Percentiles rank a stretch among this genome's conserved stretches.
Evolutionary conservation across 176 grass and related monocot species (phyloP).

Genomic region (Calamus simplicifolius): DNA sequence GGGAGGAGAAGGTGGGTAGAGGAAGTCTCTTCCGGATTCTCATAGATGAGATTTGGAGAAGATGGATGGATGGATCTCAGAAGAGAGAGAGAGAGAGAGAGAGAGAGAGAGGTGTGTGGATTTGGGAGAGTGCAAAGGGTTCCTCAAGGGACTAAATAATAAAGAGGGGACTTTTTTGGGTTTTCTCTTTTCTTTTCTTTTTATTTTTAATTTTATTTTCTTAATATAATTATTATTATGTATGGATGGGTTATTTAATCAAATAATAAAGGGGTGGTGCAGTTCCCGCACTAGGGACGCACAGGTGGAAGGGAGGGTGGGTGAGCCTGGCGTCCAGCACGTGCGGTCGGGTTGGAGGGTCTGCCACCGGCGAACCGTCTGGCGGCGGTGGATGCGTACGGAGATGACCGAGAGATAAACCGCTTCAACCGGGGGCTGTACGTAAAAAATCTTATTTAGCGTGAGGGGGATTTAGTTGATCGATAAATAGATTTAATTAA

Average conservation of each 20-base stretch:
- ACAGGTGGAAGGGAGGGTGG: too few species aligned
- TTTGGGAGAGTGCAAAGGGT: constrained; percentile 47
- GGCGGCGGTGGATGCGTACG: too few species aligned
- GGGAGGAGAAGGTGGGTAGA: neutral
- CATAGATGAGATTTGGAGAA: constrained; percentile 37
- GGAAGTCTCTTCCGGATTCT: constrained; percentile 75
- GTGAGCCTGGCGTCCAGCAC: too few species aligned
- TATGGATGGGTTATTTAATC: constrained; percentile 27
- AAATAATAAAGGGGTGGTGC: constrained; percentile 41
- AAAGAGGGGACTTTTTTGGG: constrained; percentile 27
- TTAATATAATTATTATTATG: constrained; percentile 2
- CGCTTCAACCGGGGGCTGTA: too few species aligned
- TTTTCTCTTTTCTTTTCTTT: constrained; percentile 22
- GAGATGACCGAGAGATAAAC: too few species aligned
- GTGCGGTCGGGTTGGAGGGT: too few species aligned
- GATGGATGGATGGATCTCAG: constrained; percentile 12
- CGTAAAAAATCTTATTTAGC: too few species aligned
- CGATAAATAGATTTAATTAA: too few species aligned
- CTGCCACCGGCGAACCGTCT: too few species aligned
- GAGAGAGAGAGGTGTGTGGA: constrained; percentile 7
- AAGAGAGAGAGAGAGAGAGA: neutral
- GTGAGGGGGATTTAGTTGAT: too few species aligned
- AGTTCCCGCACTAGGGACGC: constrained; percentile 13
- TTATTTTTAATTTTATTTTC: constrained; percentile 12
- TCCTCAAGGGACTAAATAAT: constrained; percentile 1